Evolutionary conservation across 176 grass and related monocot genomes (phyloP).

Genomic region (Ensete glaucum): DNA sequence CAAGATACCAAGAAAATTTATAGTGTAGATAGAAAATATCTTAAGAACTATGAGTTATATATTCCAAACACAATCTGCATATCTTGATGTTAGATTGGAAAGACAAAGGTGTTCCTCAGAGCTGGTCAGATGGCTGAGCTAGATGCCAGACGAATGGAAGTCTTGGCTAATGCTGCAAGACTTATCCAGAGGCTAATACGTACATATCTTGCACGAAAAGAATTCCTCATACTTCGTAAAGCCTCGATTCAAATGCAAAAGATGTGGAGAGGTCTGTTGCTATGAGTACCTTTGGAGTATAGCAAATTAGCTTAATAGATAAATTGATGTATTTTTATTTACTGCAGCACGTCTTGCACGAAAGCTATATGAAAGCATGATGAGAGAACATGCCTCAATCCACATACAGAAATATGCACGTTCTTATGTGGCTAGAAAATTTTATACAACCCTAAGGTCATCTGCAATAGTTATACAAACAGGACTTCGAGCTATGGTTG

Average conservation of each 20-base stretch:
- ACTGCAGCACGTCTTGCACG: conserved; percentile 63
- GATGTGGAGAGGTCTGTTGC: conserved; percentile 69
- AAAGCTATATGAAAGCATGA: conserved; percentile 62
- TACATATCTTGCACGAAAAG: conserved; percentile 70
- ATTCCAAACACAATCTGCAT: conserved; percentile 19
- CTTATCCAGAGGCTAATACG: conserved; percentile 70
- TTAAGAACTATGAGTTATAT: neutral
- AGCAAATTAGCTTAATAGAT: conserved; percentile 19
- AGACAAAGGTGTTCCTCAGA: conserved; percentile 94
- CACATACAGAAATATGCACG: conserved; percentile 78
- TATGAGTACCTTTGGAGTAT: conserved; percentile 1
- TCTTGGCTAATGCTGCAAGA: conserved; percentile 55
- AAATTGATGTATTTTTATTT: conserved; percentile 7
- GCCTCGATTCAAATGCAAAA: conserved; percentile 63
- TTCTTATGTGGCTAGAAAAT: conserved; percentile 54
- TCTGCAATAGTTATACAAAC: conserved; percentile 61
- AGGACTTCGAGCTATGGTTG: conserved; percentile 65
- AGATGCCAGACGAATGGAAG: conserved; percentile 82
- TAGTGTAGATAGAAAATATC: neutral
- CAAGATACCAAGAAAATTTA: neutral
- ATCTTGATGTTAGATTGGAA: conserved; percentile 63
- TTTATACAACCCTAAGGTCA: conserved; percentile 38
- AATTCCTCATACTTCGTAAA: conserved; percentile 45
- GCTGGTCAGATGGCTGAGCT: conserved; percentile 90
- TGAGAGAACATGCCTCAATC: conserved; percentile 75